Conservation (phyloP, 805 yeast species). For the Wickerhamomyces rabaulensis region DNA sequence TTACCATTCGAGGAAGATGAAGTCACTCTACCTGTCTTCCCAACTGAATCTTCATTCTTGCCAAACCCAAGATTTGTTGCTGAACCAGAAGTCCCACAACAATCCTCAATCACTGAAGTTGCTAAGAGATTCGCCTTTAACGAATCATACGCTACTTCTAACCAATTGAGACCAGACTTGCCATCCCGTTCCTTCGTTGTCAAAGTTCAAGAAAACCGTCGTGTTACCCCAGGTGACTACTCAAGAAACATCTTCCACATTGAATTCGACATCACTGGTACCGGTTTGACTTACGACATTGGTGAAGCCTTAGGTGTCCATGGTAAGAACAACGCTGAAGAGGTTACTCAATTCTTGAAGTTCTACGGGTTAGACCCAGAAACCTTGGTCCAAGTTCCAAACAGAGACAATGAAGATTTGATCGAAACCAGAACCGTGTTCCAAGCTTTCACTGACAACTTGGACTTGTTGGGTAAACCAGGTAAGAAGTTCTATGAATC, state of each 20-base stretch:
- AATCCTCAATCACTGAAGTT: conserved; percentile 40
- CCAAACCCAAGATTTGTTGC: conserved; percentile 50
- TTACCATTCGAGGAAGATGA: conserved; percentile 29
- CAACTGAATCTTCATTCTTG: conserved; percentile 58
- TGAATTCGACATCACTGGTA: conserved; percentile 86
- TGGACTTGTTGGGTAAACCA: conserved; percentile 92
- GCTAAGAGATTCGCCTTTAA: conserved; percentile 72
- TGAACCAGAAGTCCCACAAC: conserved; percentile 38
- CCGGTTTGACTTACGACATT: conserved; percentile 85
- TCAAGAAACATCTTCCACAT: conserved; percentile 95
- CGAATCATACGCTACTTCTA: conserved; percentile 64
- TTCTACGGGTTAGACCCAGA: conserved; percentile 70
- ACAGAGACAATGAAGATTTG: conserved; percentile 52
- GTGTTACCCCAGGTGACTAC: conserved; percentile 86
- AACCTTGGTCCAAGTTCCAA: conserved; percentile 63
- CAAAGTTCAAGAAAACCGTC: conserved; percentile 84
- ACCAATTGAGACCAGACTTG: conserved; percentile 79
- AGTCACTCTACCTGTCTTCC: conserved; percentile 44
- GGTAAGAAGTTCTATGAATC: conserved; percentile 91
- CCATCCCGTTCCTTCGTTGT: conserved; percentile 82
- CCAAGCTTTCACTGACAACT: conserved; percentile 73
- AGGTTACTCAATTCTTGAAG: conserved; percentile 63
- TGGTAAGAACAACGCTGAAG: conserved; percentile 69
- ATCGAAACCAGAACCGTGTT: conserved; percentile 74
- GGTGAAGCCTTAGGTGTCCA: conserved; percentile 97